A percentile compares a stretch with the other conserved stretches of the same genome.
These are phyloP conservation scores for Candida buenavistaensis DNA, from an alignment of 1,139 yeast species.

Conservation along the genomic window DNA sequence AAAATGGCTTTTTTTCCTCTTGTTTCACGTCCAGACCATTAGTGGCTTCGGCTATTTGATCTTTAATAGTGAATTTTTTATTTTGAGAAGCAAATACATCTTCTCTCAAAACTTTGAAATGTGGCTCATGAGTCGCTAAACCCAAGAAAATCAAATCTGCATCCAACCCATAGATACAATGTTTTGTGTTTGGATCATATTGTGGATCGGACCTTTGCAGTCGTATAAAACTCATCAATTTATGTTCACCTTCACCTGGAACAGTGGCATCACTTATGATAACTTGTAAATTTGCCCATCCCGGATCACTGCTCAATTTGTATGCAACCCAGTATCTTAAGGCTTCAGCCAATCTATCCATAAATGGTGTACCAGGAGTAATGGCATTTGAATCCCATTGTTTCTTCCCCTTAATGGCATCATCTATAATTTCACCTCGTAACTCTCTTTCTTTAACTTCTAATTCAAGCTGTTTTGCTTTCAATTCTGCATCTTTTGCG, in stretches of 20 bases:
- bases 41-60: constrained; percentile 31
- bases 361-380: constrained; percentile 98
- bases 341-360: constrained; percentile 84
- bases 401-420: constrained; percentile 56
- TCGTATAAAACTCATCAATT: constrained; percentile 91
- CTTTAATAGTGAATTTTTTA: constrained; percentile 50
- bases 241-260: constrained; percentile 99
- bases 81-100: constrained; percentile 82
- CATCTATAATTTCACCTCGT: constrained; percentile 67
- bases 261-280: constrained; percentile 94
- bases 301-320: constrained; percentile 82
- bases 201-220: constrained; percentile 81
- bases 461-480: constrained; percentile 56
- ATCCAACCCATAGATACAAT: constrained; percentile 94
- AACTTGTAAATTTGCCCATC: constrained; percentile 84
- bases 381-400: constrained; percentile 94
- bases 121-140: constrained; percentile 95
- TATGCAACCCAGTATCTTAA: constrained; percentile 88
- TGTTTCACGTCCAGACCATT: too few species aligned
- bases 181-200: constrained; percentile 86
- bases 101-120: constrained; percentile 89
- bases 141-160: constrained; percentile 98
- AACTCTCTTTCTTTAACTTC: constrained; percentile 51
- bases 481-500: constrained; percentile 81
- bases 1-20: constrained; percentile 74